Evolutionary conservation across 2,329 filamentous ascomycete genomes (phyloP).

Genomic region (Hypoxylon sp.): DNA sequence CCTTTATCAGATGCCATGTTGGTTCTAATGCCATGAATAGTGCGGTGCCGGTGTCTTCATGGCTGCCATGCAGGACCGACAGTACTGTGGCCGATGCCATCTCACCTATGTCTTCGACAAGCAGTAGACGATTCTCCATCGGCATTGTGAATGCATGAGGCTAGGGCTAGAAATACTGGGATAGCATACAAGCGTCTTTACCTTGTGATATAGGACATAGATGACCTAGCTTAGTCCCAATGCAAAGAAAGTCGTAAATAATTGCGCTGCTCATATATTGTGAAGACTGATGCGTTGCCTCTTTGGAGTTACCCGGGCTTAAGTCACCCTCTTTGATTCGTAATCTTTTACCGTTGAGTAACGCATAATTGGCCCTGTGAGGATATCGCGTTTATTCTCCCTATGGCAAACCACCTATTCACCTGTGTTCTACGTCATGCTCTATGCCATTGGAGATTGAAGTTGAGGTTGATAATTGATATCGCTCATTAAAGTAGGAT

Average conservation of each 20-base stretch:
- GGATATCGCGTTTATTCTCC: neutral
- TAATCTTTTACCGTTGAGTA: neutral
- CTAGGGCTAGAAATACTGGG: slow-evolving; percentile 37
- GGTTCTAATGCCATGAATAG: slow-evolving; percentile 63
- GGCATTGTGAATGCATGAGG: slow-evolving; percentile 26
- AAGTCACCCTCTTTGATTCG: neutral
- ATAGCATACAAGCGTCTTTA: slow-evolving; percentile 35
- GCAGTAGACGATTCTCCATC: slow-evolving; percentile 50
- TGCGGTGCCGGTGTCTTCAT: slow-evolving; percentile 99
- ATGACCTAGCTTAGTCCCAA: slow-evolving; percentile 25
- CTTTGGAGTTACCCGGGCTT: no score
- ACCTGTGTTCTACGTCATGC: neutral
- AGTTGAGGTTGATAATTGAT: neutral
- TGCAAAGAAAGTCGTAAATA: slow-evolving; percentile 27
- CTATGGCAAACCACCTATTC: neutral
- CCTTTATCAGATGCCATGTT: neutral
- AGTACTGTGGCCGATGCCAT: slow-evolving; percentile 89
- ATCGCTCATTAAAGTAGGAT: neutral
- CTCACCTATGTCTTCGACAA: slow-evolving; percentile 81
- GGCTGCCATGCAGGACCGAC: slow-evolving; percentile 99
- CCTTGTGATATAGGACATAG: slow-evolving; percentile 29
- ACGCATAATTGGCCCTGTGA: neutral
- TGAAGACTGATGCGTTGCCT: neutral
- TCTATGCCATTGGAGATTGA: neutral
- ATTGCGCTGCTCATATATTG: neutral